Evolutionary conservation across 225 moss, liverwort and hornwort genomes (phyloP).

Genomic region (Thuidium tamariscinum): DNA sequence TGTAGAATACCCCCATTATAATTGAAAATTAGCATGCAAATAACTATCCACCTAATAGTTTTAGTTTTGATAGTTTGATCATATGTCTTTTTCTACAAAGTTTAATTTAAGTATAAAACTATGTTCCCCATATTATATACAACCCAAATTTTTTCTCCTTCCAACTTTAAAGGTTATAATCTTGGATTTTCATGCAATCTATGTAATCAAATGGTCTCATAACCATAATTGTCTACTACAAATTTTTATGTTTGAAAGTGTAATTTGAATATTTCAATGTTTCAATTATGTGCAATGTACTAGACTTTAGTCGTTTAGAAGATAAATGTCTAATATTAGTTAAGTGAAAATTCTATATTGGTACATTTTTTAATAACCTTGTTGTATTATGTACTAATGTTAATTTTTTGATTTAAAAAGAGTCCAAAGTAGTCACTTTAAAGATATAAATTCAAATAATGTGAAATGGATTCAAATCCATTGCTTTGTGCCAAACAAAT

Average conservation of each 20-base stretch:
- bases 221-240: not conserved
- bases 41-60: no score
- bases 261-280: no score
- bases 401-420: not conserved
- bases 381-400: fast-evolving
- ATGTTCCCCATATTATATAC: fast-evolving
- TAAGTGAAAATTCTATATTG: not conserved
- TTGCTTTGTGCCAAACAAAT: fast-evolving
- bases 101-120: no score
- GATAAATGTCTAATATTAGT: not conserved
- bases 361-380: not conserved
- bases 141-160: not conserved
- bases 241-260: not conserved
- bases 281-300: not conserved
- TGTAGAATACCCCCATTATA: no score
- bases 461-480: not conserved
- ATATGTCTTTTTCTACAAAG: no score
- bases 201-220: no score
- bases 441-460: not conserved
- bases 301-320: not conserved
- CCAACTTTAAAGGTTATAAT: not conserved
- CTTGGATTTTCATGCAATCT: not conserved
- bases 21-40: no score
- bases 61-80: no score
- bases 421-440: not conserved